These are phyloP conservation scores for Aschersonia sp. DNA, from an alignment of 2,329 filamentous ascomycete species.

Conservation along the genomic window DNA sequence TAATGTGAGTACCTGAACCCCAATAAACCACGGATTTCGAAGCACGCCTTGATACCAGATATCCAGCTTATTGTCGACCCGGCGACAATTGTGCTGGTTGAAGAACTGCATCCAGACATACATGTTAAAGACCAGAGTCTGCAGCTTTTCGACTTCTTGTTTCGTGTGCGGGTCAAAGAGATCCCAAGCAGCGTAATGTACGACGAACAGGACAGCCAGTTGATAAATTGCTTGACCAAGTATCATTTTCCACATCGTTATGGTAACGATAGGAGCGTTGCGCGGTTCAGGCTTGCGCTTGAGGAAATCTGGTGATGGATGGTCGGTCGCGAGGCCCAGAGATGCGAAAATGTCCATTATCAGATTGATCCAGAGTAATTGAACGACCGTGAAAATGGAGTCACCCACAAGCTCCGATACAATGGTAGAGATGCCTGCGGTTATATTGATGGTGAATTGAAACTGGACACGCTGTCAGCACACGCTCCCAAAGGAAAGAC, in stretches of 20 bases:
- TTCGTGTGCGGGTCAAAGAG: slow-evolving; percentile 38
- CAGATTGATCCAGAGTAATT: slow-evolving; percentile 53
- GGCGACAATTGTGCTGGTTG: slow-evolving; percentile 67
- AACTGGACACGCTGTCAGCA: slow-evolving; percentile 19
- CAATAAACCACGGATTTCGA: slow-evolving; percentile 63
- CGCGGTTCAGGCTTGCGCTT: slow-evolving; percentile 59
- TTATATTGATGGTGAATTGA: slow-evolving; percentile 56
- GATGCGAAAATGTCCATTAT: slow-evolving; percentile 58
- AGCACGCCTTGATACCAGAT: slow-evolving; percentile 61
- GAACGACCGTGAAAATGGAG: slow-evolving; percentile 45
- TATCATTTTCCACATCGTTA: slow-evolving; percentile 85
- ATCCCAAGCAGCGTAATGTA: slow-evolving; percentile 44
- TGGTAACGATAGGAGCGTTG: slow-evolving; percentile 55
- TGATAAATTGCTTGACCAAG: slow-evolving; percentile 69
- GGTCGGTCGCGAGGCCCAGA: slow-evolving; percentile 48
- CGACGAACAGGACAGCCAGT: slow-evolving; percentile 41
- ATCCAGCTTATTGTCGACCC: slow-evolving; percentile 71
- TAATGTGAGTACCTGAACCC: slow-evolving; percentile 51
- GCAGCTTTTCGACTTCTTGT: slow-evolving; percentile 19
- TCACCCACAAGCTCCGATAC: slow-evolving; percentile 43
- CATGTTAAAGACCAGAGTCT: slow-evolving; percentile 69
- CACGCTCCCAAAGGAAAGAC: neutral
- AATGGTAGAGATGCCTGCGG: slow-evolving; percentile 48
- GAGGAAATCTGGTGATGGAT: slow-evolving; percentile 39
- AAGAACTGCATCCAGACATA: slow-evolving; percentile 89